Evolutionary conservation across 257 asterid species (phyloP).

Genomic region (Ilex aquifolium): DNA sequence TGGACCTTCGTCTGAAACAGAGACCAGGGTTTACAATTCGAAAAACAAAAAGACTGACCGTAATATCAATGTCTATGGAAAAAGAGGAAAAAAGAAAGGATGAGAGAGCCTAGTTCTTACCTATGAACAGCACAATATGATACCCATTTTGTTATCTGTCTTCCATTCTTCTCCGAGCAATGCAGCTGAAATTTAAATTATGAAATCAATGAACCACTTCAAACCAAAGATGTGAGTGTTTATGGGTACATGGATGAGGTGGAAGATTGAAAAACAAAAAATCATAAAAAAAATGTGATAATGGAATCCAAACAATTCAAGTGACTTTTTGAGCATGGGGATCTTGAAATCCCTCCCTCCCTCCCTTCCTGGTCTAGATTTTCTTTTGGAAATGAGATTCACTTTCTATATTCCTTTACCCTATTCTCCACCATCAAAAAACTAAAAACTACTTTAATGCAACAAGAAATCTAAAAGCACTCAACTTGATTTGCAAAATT

Average conservation of each 20-base stretch:
- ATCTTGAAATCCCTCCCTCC: too few species aligned
- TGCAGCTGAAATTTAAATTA: constrained; percentile 55
- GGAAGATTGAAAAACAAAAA: not conserved
- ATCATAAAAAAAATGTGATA: too few species aligned
- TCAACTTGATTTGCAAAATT: too few species aligned
- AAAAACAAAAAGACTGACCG: not conserved
- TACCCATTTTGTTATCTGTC: constrained; percentile 61
- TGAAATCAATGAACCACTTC: constrained; percentile 10
- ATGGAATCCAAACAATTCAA: too few species aligned
- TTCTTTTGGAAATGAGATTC: too few species aligned
- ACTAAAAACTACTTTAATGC: too few species aligned
- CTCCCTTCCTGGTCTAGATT: too few species aligned
- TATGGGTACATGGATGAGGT: not conserved
- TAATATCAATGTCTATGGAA: not conserved
- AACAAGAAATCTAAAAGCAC: too few species aligned
- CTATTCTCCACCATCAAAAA: too few species aligned
- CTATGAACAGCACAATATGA: constrained; percentile 85
- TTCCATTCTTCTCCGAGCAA: constrained; percentile 74
- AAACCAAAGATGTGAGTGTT: not conserved
- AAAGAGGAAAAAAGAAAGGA: constrained; percentile 3
- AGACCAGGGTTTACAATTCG: not conserved
- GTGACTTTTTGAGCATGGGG: too few species aligned
- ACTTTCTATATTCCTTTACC: too few species aligned
- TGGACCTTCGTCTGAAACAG: too few species aligned
- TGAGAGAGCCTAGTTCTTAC: constrained; percentile 29